A percentile compares a stretch with the other conserved stretches of the same genome.
Conservation (phyloP, 208 protist species). For the Trypanosomatidae sp. region DNA sequence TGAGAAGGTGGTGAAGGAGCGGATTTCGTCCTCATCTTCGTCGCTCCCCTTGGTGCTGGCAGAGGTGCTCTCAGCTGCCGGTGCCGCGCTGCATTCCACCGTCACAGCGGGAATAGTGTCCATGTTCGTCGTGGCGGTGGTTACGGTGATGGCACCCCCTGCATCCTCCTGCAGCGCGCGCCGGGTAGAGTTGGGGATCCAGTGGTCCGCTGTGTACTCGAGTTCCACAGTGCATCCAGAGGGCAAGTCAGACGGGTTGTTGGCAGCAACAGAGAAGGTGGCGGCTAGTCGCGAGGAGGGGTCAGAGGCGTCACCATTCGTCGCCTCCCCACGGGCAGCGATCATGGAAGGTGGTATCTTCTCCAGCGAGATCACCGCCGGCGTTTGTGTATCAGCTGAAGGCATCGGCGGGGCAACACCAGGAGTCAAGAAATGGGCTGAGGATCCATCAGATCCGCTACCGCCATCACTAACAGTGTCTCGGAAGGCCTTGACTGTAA, state of each 20-base stretch:
- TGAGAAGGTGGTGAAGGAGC: conserved; percentile 28
- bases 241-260: neutral
- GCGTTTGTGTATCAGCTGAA: conserved; percentile 1
- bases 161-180: conserved; percentile 2
- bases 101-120: neutral
- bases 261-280: neutral
- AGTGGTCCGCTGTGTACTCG: conserved; percentile 20
- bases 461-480: neutral
- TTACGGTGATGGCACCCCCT: conserved; percentile 9
- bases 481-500: conserved; percentile 4
- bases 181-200: conserved; percentile 6
- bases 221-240: conserved; percentile 27
- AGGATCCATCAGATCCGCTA: neutral
- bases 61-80: neutral
- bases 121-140: neutral
- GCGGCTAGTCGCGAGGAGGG: neutral
- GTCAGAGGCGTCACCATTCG: neutral
- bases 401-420: neutral
- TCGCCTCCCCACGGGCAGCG: neutral
- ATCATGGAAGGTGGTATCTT: conserved; percentile 10
- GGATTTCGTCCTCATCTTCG: conserved; percentile 14
- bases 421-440: neutral
- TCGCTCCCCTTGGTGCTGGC: conserved; percentile 14
- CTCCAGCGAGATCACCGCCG: conserved; percentile 17
- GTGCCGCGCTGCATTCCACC: neutral